These are phyloP conservation scores for Brassica carinata DNA, from an alignment of 345 rosid species.

Conservation along the genomic window DNA sequence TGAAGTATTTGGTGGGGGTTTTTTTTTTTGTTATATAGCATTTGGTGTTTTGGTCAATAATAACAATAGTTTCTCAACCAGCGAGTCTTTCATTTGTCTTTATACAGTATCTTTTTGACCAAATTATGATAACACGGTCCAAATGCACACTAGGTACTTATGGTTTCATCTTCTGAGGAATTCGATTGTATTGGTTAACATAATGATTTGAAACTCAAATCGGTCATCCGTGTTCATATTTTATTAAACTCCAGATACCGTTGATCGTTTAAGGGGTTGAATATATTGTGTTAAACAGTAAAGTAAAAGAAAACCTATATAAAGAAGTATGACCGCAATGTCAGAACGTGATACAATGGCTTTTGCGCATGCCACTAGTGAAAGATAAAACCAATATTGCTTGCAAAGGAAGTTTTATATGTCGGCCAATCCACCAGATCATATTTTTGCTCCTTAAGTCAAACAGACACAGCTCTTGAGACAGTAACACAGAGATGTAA, in stretches of 20 bases:
- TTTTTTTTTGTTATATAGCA: not conserved
- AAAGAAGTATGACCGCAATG: not conserved
- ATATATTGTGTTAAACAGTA: not conserved
- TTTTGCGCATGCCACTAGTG: not conserved
- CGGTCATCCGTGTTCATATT: not conserved
- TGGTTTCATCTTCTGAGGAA: not conserved
- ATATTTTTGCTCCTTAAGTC: not conserved
- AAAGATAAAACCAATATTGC: not conserved
- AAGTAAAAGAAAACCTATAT: not conserved
- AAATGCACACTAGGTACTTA: not conserved
- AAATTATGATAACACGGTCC: not conserved
- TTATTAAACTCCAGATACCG: not conserved
- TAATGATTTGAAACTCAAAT: not conserved
- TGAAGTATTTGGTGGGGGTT: not conserved
- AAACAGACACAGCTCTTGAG: not conserved
- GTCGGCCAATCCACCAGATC: not conserved
- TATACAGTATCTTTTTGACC: not conserved
- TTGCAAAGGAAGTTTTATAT: not conserved
- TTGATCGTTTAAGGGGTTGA: not conserved
- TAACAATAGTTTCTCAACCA: not conserved
- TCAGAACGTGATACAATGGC: not conserved
- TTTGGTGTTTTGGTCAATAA: not conserved
- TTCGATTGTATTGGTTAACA: not conserved
- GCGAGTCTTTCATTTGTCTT: not conserved
- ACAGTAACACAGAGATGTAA: not conserved